Conservation (phyloP, 2,329 filamentous ascomycete genomes). For the Calonectria hongkongensis region DNA sequence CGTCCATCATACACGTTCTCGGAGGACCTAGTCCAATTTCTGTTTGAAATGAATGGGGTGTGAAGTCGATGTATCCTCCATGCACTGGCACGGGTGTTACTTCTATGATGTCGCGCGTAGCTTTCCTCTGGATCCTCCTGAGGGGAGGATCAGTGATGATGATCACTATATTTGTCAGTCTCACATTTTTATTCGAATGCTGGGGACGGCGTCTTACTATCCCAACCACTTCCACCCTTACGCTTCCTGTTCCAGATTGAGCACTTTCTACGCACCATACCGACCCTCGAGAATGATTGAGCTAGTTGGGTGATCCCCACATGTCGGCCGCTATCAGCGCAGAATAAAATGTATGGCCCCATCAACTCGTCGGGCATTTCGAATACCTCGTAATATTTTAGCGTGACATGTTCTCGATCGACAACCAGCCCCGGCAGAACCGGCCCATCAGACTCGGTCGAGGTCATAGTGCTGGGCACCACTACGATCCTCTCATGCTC, state of each 20-base stretch:
- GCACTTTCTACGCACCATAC: conserved; percentile 11
- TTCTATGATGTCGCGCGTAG: conserved; percentile 4
- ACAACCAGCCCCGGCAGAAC: background rate
- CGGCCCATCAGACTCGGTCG: background rate
- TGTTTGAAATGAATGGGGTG: background rate
- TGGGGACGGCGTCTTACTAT: background rate
- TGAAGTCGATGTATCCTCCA: conserved; percentile 17
- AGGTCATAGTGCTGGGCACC: background rate
- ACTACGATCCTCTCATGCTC: conserved; percentile 1
- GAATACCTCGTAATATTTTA: conserved; percentile 14
- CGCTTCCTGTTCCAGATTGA: conserved; percentile 10
- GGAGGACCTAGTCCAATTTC: conserved; percentile 12
- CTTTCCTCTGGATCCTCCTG: background rate
- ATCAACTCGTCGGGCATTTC: background rate
- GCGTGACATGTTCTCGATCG: background rate
- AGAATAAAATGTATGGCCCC: background rate
- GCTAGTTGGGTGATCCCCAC: conserved; percentile 3
- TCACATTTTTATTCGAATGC: background rate
- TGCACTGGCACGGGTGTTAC: conserved; percentile 1
- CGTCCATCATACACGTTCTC: conserved; percentile 17
- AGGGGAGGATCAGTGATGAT: conserved; percentile 22
- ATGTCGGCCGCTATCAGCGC: conserved; percentile 17
- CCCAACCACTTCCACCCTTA: conserved; percentile 8
- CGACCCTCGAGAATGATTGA: background rate
- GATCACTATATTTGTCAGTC: conserved; percentile 1